Conservation (phyloP, 225 moss, liverwort and hornwort genomes). For the Neckera pumila region DNA sequence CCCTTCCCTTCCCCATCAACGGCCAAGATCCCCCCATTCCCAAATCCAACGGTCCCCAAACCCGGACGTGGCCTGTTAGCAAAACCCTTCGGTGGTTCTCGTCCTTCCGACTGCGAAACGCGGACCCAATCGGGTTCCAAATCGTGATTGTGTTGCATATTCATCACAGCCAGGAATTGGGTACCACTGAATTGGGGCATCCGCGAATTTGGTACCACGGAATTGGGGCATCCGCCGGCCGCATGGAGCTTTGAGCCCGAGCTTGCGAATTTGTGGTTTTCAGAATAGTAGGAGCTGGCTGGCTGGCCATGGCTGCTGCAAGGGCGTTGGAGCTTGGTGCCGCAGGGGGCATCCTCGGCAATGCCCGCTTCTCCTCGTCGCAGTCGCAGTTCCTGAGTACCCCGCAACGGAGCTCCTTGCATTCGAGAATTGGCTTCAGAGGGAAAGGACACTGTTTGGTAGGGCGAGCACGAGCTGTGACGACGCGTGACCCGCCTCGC, state of each 20-base stretch:
- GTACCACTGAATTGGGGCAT: neutral
- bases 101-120: neutral
- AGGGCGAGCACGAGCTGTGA: slow-evolving; percentile 34
- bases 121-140: neutral
- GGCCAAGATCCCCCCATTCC: neutral
- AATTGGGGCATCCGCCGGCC: neutral
- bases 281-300: neutral
- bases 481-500: slow-evolving; percentile 31
- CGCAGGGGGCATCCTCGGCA: neutral
- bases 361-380: neutral
- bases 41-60: neutral
- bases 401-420: neutral
- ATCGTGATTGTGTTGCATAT: neutral
- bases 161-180: neutral
- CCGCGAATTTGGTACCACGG: neutral
- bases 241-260: neutral
- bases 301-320: neutral
- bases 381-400: slow-evolving; percentile 32
- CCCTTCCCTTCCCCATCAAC: neutral
- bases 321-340: slow-evolving; percentile 4
- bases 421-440: neutral
- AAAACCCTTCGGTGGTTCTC: neutral
- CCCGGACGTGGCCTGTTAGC: neutral
- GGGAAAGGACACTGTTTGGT: neutral
- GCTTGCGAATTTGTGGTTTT: neutral